phyloP scores from a whole-genome alignment of 2,329 filamentous ascomycete genomes.

The Colletotrichum sp. region DNA sequence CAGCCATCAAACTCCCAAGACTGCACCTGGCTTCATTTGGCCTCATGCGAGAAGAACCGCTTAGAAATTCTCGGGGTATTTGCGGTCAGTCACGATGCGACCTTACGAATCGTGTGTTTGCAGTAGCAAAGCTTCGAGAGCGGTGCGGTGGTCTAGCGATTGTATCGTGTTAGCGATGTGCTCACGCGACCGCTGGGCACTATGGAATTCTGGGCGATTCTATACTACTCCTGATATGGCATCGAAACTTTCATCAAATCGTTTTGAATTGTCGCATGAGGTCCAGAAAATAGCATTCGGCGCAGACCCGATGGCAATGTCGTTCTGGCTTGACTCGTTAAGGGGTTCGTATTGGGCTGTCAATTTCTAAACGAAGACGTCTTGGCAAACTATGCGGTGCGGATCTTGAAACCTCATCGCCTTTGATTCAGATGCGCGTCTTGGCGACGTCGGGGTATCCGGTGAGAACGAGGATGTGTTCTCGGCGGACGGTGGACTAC shows the following conservation, averaged over 20 bases:
- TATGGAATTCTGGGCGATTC: not conserved
- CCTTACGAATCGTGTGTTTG: not conserved
- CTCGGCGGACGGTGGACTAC: not conserved
- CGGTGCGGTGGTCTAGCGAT: not conserved
- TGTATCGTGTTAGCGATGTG: not conserved
- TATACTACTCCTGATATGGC: not conserved
- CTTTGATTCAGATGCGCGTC: conserved; percentile 1
- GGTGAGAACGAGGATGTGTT: not conserved
- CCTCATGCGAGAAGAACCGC: not conserved
- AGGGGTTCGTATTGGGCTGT: not conserved
- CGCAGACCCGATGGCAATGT: not conserved
- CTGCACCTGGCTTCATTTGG: not conserved
- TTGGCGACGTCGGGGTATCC: not conserved
- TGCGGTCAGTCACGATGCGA: not conserved
- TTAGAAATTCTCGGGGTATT: not conserved
- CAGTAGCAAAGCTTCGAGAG: not conserved
- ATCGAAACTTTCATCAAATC: not conserved
- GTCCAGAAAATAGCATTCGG: not conserved
- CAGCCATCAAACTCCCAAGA: not conserved
- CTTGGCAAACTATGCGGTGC: not conserved
- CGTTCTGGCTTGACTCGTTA: not conserved
- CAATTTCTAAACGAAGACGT: not conserved
- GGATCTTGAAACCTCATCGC: conserved; percentile 8
- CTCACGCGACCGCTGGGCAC: not conserved
- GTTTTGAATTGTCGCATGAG: not conserved